Evolutionary conservation across 805 yeast species (phyloP), one percentile per base, ranked within the genome.

Genomic region (Hanseniaspora guilliermondii): DNA sequence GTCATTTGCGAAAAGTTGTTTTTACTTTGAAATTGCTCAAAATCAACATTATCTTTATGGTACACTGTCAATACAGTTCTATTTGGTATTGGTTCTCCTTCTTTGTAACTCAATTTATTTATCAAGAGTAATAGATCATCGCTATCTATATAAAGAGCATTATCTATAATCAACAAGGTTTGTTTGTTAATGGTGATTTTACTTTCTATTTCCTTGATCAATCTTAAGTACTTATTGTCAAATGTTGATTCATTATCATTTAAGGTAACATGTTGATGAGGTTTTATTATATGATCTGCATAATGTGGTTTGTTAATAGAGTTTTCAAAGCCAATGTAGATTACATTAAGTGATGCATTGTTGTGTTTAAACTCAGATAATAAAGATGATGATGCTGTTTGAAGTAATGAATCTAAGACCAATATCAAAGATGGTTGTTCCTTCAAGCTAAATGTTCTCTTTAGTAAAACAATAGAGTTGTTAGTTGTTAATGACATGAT

Each of bases 381-480:
- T 12, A 89, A 27, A 25, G 52, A 65, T 46, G 70, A 61, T 32
- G 68, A 60, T 0, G 87, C 78, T 0, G 93, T 78, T 65, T 89
- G 96, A 0, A 76, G 70, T 9, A 87, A 67, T 1, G 85, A 74
- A 64, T 93, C 97, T 8, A 77, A 63, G 4, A 84, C 71, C 4
- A 91, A 71, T 2, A 87, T 65, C 53, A 91, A 77, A 0, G 95
- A 94, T 0, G 91, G 76, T 22, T 67, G 67, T 61, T 93, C 97
- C 59, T 82, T 85, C 50, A 86, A 68, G 2, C 80, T 68, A 2
- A 93, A 66, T 6, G 87, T 70, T 56, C 97, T 70, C 46, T 75
- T 79, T 55, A 89, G 70, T 6, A 88, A 70, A 33, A 83, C 82
- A n/a, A 75, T 58, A 41, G 75, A 69, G 56, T 68, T 71, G 44